A percentile compares a stretch with the other conserved stretches of the same genome.
These are phyloP conservation scores for Prunus armeniaca DNA, from an alignment of 306 rosid species.

Conservation along the genomic window DNA sequence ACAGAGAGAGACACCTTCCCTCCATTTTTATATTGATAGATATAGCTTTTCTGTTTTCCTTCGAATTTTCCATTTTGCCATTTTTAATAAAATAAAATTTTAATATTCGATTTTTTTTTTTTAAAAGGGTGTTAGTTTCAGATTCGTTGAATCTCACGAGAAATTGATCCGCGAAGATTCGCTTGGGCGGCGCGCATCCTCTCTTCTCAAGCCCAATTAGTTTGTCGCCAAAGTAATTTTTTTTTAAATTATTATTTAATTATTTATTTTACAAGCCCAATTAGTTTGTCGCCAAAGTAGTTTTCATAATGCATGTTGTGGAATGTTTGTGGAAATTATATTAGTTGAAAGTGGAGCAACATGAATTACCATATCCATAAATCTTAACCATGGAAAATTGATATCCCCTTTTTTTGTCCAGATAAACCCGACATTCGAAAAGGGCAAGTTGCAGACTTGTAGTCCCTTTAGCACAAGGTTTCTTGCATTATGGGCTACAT, in stretches of 20 bases:
- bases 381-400: too few relatives aligned
- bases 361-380: too few relatives aligned
- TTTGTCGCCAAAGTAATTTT: not conserved
- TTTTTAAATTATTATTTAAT: too few relatives aligned
- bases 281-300: too few relatives aligned
- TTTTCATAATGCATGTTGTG: too few relatives aligned
- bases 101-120: not conserved
- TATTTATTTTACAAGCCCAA: too few relatives aligned
- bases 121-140: too few relatives aligned
- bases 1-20: conserved; percentile 4
- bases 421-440: too few relatives aligned
- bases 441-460: too few relatives aligned
- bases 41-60: not conserved
- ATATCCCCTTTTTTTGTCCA: too few relatives aligned
- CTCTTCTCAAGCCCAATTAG: not conserved
- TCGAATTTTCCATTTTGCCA: not conserved
- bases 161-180: conserved; percentile 19
- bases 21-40: conserved; percentile 17
- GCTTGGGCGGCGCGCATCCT: conserved; percentile 1
- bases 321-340: too few relatives aligned
- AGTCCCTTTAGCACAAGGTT: not conserved
- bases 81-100: not conserved
- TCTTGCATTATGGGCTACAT: not conserved
- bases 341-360: too few relatives aligned
- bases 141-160: conserved; percentile 14